phyloP scores from a whole-genome alignment of 306 rosid genomes.

The Fagus crenata region DNA sequence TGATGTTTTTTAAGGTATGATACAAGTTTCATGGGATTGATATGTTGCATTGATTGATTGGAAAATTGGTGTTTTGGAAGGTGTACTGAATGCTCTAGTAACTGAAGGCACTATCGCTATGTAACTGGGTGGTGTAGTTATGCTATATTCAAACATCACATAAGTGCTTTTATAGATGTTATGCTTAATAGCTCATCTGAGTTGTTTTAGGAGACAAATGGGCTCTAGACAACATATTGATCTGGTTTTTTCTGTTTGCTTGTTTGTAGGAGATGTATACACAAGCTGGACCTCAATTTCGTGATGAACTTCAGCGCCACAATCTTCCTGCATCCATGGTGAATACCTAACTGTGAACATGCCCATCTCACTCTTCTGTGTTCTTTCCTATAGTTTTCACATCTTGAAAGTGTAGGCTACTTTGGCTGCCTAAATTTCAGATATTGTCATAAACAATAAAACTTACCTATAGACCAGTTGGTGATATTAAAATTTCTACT shows the following conservation, averaged over 20 bases:
- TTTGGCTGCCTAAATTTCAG: background rate
- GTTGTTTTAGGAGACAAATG: background rate
- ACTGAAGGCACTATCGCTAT: background rate
- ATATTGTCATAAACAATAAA: background rate
- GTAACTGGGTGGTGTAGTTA: background rate
- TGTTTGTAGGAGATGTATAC: conserved; percentile 84
- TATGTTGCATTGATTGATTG: background rate
- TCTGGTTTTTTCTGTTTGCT: conserved; percentile 19
- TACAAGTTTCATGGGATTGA: background rate
- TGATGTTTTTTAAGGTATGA: background rate
- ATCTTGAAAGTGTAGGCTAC: background rate
- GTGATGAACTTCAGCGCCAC: conserved; percentile 92
- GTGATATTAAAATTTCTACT: background rate
- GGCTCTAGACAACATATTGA: background rate
- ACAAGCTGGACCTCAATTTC: conserved; percentile 93
- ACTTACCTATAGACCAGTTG: background rate
- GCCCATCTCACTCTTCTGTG: conserved; percentile 7
- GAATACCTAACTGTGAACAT: conserved; percentile 24
- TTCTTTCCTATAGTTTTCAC: conserved; percentile 10
- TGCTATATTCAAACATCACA: background rate
- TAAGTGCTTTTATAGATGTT: background rate
- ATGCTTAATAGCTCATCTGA: background rate
- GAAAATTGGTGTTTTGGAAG: background rate
- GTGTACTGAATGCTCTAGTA: background rate
- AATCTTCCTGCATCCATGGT: conserved; percentile 87